Evolutionary conservation across 306 rosid species (phyloP).

Genomic region (Malus fusca): DNA sequence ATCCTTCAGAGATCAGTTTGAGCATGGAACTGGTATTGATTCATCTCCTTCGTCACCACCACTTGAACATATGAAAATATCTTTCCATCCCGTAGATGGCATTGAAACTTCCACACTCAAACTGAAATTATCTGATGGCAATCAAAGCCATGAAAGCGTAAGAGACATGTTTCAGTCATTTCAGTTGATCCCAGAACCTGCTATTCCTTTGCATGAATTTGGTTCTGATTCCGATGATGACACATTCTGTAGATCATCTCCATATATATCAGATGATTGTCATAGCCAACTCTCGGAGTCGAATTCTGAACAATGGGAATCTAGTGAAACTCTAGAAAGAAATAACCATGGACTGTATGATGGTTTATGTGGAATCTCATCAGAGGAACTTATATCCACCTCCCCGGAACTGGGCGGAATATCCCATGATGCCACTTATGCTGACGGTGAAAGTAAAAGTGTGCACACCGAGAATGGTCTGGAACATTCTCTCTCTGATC

Average conservation of each 20-base stretch:
- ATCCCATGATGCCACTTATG: conserved; percentile 24
- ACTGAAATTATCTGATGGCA: conserved; percentile 72
- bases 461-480: conserved; percentile 20
- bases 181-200: conserved; percentile 74
- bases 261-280: conserved; percentile 63
- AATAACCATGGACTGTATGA: conserved; percentile 40
- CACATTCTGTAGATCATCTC: conserved; percentile 92
- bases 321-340: conserved; percentile 50
- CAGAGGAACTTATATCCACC: conserved; percentile 36
- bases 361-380: conserved; percentile 42
- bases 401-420: conserved; percentile 28
- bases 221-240: conserved; percentile 71
- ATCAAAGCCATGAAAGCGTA: conserved; percentile 44
- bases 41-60: conserved; percentile 87
- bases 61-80: conserved; percentile 89
- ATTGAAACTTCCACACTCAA: conserved; percentile 62
- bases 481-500: conserved; percentile 44
- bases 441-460: conserved; percentile 26
- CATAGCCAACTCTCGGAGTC: conserved; percentile 59
- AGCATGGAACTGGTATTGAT: conserved; percentile 33
- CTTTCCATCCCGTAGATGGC: conserved; percentile 67
- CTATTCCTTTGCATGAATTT: conserved; percentile 50
- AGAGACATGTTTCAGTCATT: conserved; percentile 73
- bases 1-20: conserved; percentile 36
- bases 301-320: conserved; percentile 86